phyloP scores from a whole-genome alignment of 2,329 filamentous ascomycete species.

The Alternaria solani region DNA sequence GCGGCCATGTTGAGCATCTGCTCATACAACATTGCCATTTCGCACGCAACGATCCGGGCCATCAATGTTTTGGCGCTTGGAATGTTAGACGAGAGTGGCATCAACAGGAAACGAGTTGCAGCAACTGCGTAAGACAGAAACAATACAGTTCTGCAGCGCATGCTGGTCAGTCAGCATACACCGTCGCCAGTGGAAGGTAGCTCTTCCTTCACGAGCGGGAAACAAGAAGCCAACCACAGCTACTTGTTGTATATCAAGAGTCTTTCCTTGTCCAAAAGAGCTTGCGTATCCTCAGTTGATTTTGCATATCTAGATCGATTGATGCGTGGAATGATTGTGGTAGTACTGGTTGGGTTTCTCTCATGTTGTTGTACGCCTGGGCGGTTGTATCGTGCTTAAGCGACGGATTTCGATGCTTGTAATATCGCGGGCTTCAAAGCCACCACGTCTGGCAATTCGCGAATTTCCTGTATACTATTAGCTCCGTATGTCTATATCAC shows the following conservation, averaged over 20 bases:
- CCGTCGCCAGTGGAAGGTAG: not conserved
- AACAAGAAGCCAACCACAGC: not conserved
- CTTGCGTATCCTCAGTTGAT: no score
- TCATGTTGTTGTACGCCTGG: not conserved
- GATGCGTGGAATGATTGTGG: not conserved
- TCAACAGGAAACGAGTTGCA: conserved; percentile 47
- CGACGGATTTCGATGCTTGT: not conserved
- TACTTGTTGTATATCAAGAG: not conserved
- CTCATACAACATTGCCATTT: conserved; percentile 77
- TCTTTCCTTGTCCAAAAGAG: not conserved
- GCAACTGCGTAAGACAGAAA: conserved; percentile 4
- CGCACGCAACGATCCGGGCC: conserved; percentile 74
- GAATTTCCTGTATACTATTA: not conserved
- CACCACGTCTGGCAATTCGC: not conserved
- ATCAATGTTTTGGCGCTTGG: conserved; percentile 74
- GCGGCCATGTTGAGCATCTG: conserved; percentile 67
- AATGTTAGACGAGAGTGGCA: conserved; percentile 67
- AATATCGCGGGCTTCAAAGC: not conserved
- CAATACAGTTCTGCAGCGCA: not conserved
- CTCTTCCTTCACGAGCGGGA: not conserved
- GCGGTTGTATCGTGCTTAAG: not conserved
- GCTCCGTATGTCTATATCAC: conserved; percentile 2
- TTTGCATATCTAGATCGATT: not conserved
- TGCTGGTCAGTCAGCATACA: not conserved
- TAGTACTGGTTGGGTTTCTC: not conserved